Percentiles rank a stretch among this genome's conserved stretches.
Conservation (phyloP, 306 rosid genomes). For the Prunus campanulata region DNA sequence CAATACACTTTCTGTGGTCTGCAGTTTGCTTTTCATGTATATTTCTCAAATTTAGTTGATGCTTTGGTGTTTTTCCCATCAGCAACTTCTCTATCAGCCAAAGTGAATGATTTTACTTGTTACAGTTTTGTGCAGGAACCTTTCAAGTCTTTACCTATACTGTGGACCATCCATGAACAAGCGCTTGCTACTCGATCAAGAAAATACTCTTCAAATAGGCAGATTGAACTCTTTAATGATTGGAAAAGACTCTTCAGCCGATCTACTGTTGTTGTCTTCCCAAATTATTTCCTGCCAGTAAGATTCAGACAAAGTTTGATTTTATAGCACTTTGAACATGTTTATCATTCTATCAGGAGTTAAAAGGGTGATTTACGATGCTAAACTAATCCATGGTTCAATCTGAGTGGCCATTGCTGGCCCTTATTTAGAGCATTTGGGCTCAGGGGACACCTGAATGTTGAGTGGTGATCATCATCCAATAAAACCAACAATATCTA, state of each 20-base stretch:
- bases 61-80: slow-evolving; percentile 12
- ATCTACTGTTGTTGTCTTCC: slow-evolving; percentile 87
- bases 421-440: neutral
- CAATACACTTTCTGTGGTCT: neutral
- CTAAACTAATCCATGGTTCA: neutral
- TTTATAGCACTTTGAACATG: slow-evolving; percentile 6
- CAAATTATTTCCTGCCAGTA: slow-evolving; percentile 90
- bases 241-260: slow-evolving; percentile 91
- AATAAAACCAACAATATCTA: slow-evolving; percentile 9
- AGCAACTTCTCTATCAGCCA: slow-evolving; percentile 31
- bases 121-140: slow-evolving; percentile 97
- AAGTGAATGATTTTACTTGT: slow-evolving; percentile 57
- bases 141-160: slow-evolving; percentile 80
- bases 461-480: slow-evolving; percentile 3
- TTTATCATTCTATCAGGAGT: slow-evolving; percentile 6
- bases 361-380: slow-evolving; percentile 4
- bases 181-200: slow-evolving; percentile 72
- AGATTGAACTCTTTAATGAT: slow-evolving; percentile 69
- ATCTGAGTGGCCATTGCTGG: neutral
- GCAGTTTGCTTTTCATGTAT: neutral
- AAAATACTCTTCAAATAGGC: slow-evolving; percentile 48
- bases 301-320: slow-evolving; percentile 30
- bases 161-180: slow-evolving; percentile 84
- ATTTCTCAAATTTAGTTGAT: neutral
- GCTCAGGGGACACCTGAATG: neutral